A percentile compares a stretch with the other conserved stretches of the same genome.
These are phyloP conservation scores for Alternaria tenuissima DNA, from an alignment of 2,329 filamentous ascomycete species.

Conservation along the genomic window DNA sequence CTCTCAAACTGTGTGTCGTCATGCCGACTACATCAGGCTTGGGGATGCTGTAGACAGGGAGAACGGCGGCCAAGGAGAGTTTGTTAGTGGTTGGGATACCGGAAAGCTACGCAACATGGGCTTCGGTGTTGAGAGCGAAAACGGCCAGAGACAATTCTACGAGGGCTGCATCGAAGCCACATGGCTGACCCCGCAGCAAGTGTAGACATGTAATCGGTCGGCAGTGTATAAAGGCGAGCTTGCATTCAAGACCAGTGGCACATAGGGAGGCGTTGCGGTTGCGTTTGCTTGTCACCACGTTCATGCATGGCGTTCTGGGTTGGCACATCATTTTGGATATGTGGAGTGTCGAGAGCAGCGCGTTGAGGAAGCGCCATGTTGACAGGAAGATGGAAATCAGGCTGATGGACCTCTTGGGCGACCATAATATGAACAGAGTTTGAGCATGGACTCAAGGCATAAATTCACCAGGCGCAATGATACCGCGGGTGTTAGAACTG, in stretches of 20 bases:
- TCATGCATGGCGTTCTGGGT: slow-evolving; percentile 40
- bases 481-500: slow-evolving; percentile 5
- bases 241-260: slow-evolving; percentile 15
- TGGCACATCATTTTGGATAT: slow-evolving; percentile 22
- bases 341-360: slow-evolving; percentile 10
- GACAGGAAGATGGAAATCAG: slow-evolving; percentile 4
- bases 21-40: slow-evolving; percentile 48
- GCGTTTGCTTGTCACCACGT: slow-evolving; percentile 27
- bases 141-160: slow-evolving; percentile 40
- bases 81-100: slow-evolving; percentile 51
- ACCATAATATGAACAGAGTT: slow-evolving; percentile 13
- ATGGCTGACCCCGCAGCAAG: slow-evolving; percentile 49
- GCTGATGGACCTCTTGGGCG: slow-evolving; percentile 2
- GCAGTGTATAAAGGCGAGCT: slow-evolving; percentile 9
- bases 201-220: slow-evolving; percentile 15
- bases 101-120: slow-evolving; percentile 48
- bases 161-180: slow-evolving; percentile 49
- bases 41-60: slow-evolving; percentile 45
- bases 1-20: slow-evolving; percentile 49
- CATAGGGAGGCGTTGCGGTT: slow-evolving; percentile 38
- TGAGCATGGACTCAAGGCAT: slow-evolving; percentile 7
- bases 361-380: slow-evolving; percentile 4
- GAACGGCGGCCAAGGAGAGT: slow-evolving; percentile 47
- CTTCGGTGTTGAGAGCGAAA: slow-evolving; percentile 45
- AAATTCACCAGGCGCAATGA: slow-evolving; percentile 4